phyloP scores from a whole-genome alignment of 768 basidiomycete species.

The Infundibulicybe gibba region DNA sequence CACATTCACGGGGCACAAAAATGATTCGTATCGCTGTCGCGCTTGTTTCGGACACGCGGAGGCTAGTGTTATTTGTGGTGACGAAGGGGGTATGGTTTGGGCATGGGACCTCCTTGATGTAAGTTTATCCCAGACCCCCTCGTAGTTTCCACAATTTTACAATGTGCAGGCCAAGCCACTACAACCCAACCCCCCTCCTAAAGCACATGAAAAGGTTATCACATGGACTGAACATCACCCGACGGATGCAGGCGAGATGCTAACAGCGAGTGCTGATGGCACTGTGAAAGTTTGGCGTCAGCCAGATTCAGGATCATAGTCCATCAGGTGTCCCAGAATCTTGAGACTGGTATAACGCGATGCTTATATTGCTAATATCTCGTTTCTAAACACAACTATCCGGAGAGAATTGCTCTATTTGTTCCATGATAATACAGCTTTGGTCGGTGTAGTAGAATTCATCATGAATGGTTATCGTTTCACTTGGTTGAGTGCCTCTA shows the following conservation, averaged over 20 bases:
- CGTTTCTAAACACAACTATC: background rate
- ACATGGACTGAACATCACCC: slow-evolving; percentile 94
- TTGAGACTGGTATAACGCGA: background rate
- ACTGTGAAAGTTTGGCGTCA: slow-evolving; percentile 86
- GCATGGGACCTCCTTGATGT: slow-evolving; percentile 93
- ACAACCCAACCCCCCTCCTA: slow-evolving; percentile 70
- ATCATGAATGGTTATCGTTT: slow-evolving; percentile 30
- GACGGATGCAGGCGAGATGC: slow-evolving; percentile 72
- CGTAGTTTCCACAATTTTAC: slow-evolving; percentile 4
- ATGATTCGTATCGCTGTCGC: slow-evolving; percentile 73
- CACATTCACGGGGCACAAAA: slow-evolving; percentile 75
- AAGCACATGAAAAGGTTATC: slow-evolving; percentile 78
- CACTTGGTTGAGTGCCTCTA: slow-evolving; percentile 44
- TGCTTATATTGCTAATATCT: no score
- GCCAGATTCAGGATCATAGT: slow-evolving; percentile 18
- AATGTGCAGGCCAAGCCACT: slow-evolving; percentile 60
- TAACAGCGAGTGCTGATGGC: slow-evolving; percentile 90
- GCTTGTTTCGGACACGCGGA: slow-evolving; percentile 84
- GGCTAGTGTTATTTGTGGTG: slow-evolving; percentile 79
- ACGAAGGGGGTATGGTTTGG: slow-evolving; percentile 88
- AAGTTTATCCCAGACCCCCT: slow-evolving; percentile 12
- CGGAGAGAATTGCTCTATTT: slow-evolving; percentile 8
- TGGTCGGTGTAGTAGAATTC: background rate
- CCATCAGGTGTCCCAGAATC: background rate
- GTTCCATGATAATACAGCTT: slow-evolving; percentile 6